A percentile compares a stretch with the other conserved stretches of the same genome.
phyloP scores from a whole-genome alignment of 345 rosid genomes.

The Arabis hirsuta region DNA sequence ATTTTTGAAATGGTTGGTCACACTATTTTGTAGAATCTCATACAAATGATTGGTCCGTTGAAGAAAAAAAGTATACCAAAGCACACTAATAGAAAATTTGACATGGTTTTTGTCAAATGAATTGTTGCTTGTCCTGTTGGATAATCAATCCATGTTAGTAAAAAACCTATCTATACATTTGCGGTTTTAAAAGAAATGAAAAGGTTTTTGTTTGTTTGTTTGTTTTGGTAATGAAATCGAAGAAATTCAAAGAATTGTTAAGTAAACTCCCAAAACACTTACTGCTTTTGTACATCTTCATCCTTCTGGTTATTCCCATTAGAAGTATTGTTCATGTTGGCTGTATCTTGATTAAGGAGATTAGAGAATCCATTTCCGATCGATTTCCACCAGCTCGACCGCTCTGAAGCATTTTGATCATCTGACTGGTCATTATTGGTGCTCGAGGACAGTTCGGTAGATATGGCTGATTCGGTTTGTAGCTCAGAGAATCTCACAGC shows the following conservation, averaged over 20 bases:
- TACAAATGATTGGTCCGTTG: background rate
- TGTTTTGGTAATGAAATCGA: constrained; percentile 9
- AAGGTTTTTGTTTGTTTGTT: background rate
- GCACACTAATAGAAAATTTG: background rate
- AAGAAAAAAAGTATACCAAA: background rate
- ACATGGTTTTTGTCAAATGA: background rate
- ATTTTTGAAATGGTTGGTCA: too few species aligned
- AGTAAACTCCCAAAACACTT: constrained; percentile 32
- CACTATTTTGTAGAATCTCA: too few species aligned
- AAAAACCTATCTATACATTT: constrained; percentile 31
- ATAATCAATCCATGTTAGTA: constrained; percentile 9
- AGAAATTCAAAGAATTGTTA: constrained; percentile 28
- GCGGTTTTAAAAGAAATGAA: background rate
- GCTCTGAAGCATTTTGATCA: constrained; percentile 53
- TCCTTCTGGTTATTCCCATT: constrained; percentile 40
- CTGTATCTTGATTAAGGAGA: constrained; percentile 63
- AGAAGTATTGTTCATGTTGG: constrained; percentile 47
- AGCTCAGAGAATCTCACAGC: constrained; percentile 84
- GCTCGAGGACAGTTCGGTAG: constrained; percentile 45
- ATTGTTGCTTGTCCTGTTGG: constrained; percentile 1
- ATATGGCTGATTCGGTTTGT: constrained; percentile 65
- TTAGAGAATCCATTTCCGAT: constrained; percentile 79
- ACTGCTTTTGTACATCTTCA: constrained; percentile 53
- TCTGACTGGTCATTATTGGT: constrained; percentile 13
- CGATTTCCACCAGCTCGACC: constrained; percentile 80